Evolutionary conservation across 306 rosid species (phyloP), one percentile per base, ranked within the genome.

Genomic region (Gynostemma pentaphyllum): DNA sequence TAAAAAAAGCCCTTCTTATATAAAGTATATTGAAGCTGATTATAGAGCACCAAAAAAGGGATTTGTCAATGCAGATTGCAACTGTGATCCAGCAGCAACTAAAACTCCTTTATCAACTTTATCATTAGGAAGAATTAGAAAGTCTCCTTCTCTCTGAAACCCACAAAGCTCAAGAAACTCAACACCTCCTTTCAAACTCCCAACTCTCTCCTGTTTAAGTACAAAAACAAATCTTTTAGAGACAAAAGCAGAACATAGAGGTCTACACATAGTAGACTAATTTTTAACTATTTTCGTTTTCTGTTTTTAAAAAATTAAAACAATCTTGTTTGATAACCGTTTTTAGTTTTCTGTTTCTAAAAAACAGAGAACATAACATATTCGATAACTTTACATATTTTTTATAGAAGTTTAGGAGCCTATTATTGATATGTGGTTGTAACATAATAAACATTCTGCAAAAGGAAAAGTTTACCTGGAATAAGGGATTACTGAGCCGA

Each of bases 131-230:
- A 92, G 95, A 77, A 68, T 70, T 67, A 88, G 82, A 47, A 81
- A 88, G 6, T 79, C 85, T 27, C 46, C 81, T 55, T 16, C 90
- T 86, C 66, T 82, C 80, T 75, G 81, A 71, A 88, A 92, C 48
- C 96, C 96, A 68, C 96, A 88, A 7, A 79, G 94, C 79, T 88
- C 87, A 28, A 92, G 95, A 82, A 92, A 92, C 72, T 84, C 85
- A 16, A 73, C 41, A 10, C 96, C 94, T 64, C 88, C 94, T 22
- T 45, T 56, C 69, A 84, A 69, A 76, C 83, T 79, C 50, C 88
- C 95, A 74, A 92, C 83, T 81, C 94, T 86, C 15, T 86, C 99
- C 96, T 92, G 86, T 76, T 72, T 40, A 55, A 40, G 16, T 26
- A 28, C 48, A 39, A 40, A 53, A 46, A 45, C 12, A 63, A 63